A percentile compares a stretch with the other conserved stretches of the same genome.
Conservation (phyloP, 768 basidiomycete genomes). For the Cyathus striatus region DNA sequence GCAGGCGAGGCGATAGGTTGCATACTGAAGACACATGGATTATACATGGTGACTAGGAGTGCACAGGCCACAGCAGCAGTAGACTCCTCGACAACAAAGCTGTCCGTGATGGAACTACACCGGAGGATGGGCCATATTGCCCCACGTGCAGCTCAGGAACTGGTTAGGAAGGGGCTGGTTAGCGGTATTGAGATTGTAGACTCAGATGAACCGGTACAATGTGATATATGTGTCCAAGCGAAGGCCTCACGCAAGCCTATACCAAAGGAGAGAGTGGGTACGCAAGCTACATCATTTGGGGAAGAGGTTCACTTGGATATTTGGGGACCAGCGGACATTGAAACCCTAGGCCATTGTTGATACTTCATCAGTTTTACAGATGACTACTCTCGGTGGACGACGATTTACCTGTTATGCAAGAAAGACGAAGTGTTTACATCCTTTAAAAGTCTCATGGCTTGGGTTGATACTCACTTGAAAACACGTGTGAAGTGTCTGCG, state of each 20-base stretch:
- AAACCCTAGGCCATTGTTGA: conserved; percentile 7
- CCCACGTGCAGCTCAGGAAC: conserved; percentile 9
- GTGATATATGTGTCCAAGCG: conserved; percentile 24
- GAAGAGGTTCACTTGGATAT: conserved; percentile 25
- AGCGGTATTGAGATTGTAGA: conserved; percentile 16
- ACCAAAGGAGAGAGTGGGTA: conserved; percentile 7
- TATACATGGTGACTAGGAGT: conserved; percentile 12
- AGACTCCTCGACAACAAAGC: conserved; percentile 5
- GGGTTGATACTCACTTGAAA: conserved; percentile 19
- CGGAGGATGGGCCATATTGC: conserved; percentile 17
- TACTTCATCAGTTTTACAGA: conserved; percentile 28
- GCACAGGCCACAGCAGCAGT: conserved; percentile 5
- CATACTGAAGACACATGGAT: conserved; percentile 8
- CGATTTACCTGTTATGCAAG: conserved; percentile 12
- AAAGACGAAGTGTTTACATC: conserved; percentile 17
- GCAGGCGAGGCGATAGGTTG: conserved; percentile 10
- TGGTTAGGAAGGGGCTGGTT: conserved; percentile 15
- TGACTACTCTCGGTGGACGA: conserved; percentile 12
- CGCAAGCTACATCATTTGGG: conserved; percentile 4
- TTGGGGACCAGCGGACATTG: conserved; percentile 28
- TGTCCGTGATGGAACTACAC: conserved; percentile 17
- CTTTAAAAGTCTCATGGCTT: conserved; percentile 21
- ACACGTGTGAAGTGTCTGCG: conserved; percentile 20
- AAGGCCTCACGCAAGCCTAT: conserved; percentile 16
- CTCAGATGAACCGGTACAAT: conserved; percentile 9